These are phyloP conservation scores for Microsporum ferrugineum DNA, from an alignment of 2,329 filamentous ascomycete genomes.

Conservation along the genomic window DNA sequence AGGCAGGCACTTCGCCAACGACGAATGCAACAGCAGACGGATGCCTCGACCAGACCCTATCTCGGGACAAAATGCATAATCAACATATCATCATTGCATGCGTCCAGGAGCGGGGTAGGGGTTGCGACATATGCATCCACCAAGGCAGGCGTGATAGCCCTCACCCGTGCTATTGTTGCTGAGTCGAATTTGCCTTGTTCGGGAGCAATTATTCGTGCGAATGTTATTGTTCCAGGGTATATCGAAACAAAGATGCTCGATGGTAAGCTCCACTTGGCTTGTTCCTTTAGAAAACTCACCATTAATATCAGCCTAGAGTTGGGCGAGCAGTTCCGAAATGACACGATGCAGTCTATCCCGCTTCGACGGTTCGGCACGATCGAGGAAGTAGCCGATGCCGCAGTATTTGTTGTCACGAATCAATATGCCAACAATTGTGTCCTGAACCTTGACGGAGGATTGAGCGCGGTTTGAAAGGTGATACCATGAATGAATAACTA, in stretches of 20 bases:
- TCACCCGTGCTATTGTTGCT: constrained; percentile 28
- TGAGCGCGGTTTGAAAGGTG: constrained; percentile 51
- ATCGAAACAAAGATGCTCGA: constrained; percentile 70
- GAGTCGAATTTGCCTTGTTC: constrained; percentile 44
- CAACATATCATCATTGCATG: constrained; percentile 70
- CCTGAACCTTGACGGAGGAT: constrained; percentile 72
- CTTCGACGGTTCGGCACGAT: constrained; percentile 53
- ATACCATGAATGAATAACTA: not conserved
- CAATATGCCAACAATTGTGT: constrained; percentile 78
- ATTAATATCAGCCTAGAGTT: constrained; percentile 29
- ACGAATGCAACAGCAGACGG: constrained; percentile 18
- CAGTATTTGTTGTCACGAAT: constrained; percentile 64
- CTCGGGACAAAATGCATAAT: constrained; percentile 59
- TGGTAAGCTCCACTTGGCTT: constrained; percentile 39
- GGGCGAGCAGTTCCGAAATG: constrained; percentile 23
- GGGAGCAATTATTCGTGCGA: constrained; percentile 60
- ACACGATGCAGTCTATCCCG: constrained; percentile 45
- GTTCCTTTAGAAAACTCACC: not conserved
- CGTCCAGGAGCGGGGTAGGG: constrained; percentile 53
- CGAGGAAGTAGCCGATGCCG: constrained; percentile 70
- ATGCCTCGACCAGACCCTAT: constrained; percentile 41
- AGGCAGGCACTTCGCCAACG: constrained; percentile 25
- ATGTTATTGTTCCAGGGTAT: constrained; percentile 73
- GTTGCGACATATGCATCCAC: constrained; percentile 64
- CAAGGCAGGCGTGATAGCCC: constrained; percentile 67